Conservation (phyloP, 306 rosid genomes). For the Pyrus betulifolia region DNA sequence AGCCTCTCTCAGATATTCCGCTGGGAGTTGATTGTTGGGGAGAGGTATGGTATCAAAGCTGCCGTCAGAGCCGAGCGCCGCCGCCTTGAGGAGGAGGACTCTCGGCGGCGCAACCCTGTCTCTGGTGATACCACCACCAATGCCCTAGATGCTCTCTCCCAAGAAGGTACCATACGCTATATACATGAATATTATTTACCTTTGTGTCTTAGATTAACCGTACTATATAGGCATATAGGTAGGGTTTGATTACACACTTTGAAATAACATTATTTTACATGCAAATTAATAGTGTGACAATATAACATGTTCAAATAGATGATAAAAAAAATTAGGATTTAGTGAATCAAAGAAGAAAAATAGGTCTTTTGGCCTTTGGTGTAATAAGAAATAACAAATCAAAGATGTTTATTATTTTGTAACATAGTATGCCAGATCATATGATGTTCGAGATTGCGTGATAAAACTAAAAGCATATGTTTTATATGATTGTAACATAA, state of each 20-base stretch:
- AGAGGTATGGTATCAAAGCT: slow-evolving; percentile 86
- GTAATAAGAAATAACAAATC: too few relatives aligned
- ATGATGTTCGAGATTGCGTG: too few relatives aligned
- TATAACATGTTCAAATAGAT: not conserved
- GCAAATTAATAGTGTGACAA: not conserved
- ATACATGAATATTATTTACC: not conserved
- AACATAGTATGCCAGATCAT: too few relatives aligned
- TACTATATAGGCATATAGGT: not conserved
- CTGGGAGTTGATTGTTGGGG: slow-evolving; percentile 89
- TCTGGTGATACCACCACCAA: slow-evolving; percentile 49
- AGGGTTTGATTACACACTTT: not conserved
- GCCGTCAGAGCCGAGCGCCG: slow-evolving; percentile 82
- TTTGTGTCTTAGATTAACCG: not conserved
- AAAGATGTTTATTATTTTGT: too few relatives aligned
- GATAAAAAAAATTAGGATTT: too few relatives aligned
- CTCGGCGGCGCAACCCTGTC: slow-evolving; percentile 38
- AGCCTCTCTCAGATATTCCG: slow-evolving; percentile 72
- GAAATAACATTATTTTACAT: too few relatives aligned
- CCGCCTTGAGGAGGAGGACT: slow-evolving; percentile 62
- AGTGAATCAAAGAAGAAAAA: not conserved
- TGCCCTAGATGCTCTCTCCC: slow-evolving; percentile 77
- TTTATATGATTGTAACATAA: not conserved
- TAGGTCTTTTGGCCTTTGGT: not conserved
- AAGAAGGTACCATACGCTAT: slow-evolving; percentile 44
- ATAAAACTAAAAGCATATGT: not conserved